A percentile compares a stretch with the other conserved stretches of the same genome.
Evolutionary conservation across 83 land plant genomes (phyloP).

Genomic region (Isoetes engelmannii): DNA sequence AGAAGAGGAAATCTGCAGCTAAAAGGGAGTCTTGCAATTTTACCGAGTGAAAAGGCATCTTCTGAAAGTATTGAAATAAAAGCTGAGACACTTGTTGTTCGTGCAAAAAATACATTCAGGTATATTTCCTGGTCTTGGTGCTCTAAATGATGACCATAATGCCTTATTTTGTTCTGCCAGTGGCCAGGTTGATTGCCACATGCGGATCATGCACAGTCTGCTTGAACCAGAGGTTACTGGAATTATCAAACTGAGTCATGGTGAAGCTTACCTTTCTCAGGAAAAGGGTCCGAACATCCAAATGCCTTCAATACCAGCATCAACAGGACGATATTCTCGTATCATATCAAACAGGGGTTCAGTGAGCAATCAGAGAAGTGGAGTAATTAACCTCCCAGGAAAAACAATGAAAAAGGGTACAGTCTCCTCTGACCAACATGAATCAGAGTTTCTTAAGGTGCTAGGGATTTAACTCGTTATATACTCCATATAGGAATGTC

Average conservation of each 20-base stretch:
- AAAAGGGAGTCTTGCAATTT: constrained; percentile 78
- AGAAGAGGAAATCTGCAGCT: constrained; percentile 73
- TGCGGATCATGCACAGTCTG: constrained; percentile 76
- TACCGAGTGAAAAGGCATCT: constrained; percentile 38
- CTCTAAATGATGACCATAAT: too few species aligned
- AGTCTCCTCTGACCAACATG: background rate
- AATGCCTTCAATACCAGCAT: constrained; percentile 41
- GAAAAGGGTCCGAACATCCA: constrained; percentile 72
- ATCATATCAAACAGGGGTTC: constrained; percentile 18
- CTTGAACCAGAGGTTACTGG: constrained; percentile 94
- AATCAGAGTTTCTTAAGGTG: background rate
- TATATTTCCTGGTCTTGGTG: constrained; percentile 8
- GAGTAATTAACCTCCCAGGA: background rate
- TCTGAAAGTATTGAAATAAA: constrained; percentile 76
- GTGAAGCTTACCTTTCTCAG: constrained; percentile 96
- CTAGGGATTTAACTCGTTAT: too few species aligned
- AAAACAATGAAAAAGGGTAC: background rate
- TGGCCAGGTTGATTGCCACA: constrained; percentile 92
- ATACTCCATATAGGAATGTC: background rate
- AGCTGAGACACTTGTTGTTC: constrained; percentile 87
- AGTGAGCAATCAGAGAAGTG: constrained; percentile 36
- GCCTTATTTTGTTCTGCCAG: constrained; percentile 23
- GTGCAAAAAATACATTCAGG: constrained; percentile 87
- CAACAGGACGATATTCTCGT: constrained; percentile 28
- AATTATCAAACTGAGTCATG: constrained; percentile 81